Evolutionary conservation across 139 green algal species (phyloP), one percentile per base, ranked within the genome.

Genomic region (Chlamydomonas incerta): DNA sequence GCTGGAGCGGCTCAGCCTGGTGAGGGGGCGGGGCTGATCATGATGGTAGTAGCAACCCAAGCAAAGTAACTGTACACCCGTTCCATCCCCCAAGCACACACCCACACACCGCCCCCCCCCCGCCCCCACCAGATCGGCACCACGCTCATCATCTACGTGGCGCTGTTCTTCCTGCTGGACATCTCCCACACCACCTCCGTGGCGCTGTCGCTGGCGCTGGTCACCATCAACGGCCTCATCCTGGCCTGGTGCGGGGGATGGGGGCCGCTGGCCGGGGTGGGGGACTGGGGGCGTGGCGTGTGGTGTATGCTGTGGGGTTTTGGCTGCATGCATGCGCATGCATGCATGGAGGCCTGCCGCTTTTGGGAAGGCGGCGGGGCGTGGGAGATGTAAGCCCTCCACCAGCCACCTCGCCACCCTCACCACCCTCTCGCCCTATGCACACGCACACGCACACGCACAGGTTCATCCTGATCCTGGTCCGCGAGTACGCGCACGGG

Each of bases 141-240:
- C 66, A 62, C 62, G 28, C 31, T n/a, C 62, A 55, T 73, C 18
- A 63, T 83, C 35, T 73, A 72, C 76, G 65, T 73, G 1, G 46
- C 79, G 20, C 66, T 85, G 31, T 85, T 69, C 71, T 71, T 86
- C 68, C 26, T 72, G n/a, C 52, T 86, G 13, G 67, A 86, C 28
- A 11, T 81, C 37, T 34, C 33, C n/a, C 41, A 65, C 57, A 70
- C 29, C 4, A 35, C 67, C 21, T 28, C 8, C 3, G 3, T 81
- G 58, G 41, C 35, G 14, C 70, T 87, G 28, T 72, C 81, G 18
- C 58, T 67, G 71, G 2, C 57, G 37, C 70, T 87, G 37, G n/a
- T 87, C 37, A 41, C 4, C 15, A 15, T 81, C 31, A 87, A 87
- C 70, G 52, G 68, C 37, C 4, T 18, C 33, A 60, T 86, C 9